Conservation (phyloP, 73 alveolate species). For the Halteria grandinella region DNA sequence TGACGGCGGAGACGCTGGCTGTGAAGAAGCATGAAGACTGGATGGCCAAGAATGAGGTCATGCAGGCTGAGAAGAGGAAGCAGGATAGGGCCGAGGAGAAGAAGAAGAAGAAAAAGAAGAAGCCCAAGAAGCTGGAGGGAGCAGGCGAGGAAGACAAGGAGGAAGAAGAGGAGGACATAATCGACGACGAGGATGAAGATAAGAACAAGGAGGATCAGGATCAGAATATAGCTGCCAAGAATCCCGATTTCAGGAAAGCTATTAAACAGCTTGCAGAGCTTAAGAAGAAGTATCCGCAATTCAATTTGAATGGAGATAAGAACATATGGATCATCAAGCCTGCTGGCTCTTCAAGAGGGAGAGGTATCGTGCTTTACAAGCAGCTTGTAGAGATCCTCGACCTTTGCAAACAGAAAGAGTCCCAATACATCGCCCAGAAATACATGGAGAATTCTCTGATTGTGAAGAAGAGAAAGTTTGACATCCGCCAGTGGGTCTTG, state of each 20-base stretch:
- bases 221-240: slow-evolving; percentile 66
- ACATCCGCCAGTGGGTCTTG: slow-evolving; percentile 91
- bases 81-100: slow-evolving; percentile 44
- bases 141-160: slow-evolving; percentile 51
- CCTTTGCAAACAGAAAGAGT: slow-evolving; percentile 83
- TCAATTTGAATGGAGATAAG: slow-evolving; percentile 82
- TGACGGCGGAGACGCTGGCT: slow-evolving; percentile 70
- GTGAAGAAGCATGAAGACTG: slow-evolving; percentile 75
- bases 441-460: slow-evolving; percentile 98
- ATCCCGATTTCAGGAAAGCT: slow-evolving; percentile 54
- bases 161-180: slow-evolving; percentile 59
- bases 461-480: slow-evolving; percentile 87
- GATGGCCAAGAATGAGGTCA: slow-evolving; percentile 70
- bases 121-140: slow-evolving; percentile 51
- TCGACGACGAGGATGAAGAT: slow-evolving; percentile 68
- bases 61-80: slow-evolving; percentile 43
- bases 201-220: slow-evolving; percentile 65
- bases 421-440: slow-evolving; percentile 94
- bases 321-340: slow-evolving; percentile 99
- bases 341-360: slow-evolving; percentile 96
- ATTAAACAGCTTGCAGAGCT: slow-evolving; percentile 65
- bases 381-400: slow-evolving; percentile 92
- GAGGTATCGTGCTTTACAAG: slow-evolving; percentile 94
- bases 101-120: slow-evolving; percentile 77
- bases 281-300: slow-evolving; percentile 87